Evolutionary conservation across 2,329 filamentous ascomycete species (phyloP).

Genomic region (Fusarium protoensiforme): DNA sequence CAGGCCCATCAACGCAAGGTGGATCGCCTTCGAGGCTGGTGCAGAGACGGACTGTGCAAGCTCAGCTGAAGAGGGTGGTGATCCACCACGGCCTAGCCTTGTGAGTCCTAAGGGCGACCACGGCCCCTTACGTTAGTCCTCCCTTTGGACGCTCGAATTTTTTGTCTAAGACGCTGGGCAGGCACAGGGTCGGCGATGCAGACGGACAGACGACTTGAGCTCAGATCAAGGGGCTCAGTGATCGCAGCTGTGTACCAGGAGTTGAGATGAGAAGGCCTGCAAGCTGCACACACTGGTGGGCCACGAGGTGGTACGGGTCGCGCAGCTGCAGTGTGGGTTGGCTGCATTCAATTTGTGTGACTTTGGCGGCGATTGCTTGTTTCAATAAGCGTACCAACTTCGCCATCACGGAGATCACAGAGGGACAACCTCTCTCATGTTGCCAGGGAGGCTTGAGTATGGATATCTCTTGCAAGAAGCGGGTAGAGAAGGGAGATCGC

Average conservation of each 20-base stretch:
- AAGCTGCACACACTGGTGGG: not conserved
- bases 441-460: conserved; percentile 1
- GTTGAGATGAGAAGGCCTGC: not conserved
- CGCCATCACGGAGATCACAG: not conserved
- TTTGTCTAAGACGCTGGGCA: not conserved
- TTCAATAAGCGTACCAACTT: conserved; percentile 16
- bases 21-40: conserved; percentile 14
- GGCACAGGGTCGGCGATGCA: not conserved
- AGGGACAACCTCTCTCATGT: not conserved
- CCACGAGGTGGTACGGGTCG: not conserved
- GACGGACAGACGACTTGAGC: not conserved
- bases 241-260: not conserved
- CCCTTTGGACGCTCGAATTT: not conserved
- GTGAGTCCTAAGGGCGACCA: not conserved
- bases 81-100: conserved; percentile 6
- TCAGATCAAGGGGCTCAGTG: not conserved
- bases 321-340: not conserved
- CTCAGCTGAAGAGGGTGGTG: conserved; percentile 30
- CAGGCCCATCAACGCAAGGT: conserved; percentile 11
- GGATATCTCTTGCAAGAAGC: not conserved
- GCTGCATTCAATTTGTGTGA: not conserved
- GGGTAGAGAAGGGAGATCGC: conserved; percentile 4
- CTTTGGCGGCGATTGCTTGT: not conserved
- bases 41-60: conserved; percentile 7
- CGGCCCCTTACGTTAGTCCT: conserved; percentile 11